These are phyloP conservation scores for Nemania sp. DNA, from an alignment of 2,329 filamentous ascomycete genomes.

Conservation along the genomic window DNA sequence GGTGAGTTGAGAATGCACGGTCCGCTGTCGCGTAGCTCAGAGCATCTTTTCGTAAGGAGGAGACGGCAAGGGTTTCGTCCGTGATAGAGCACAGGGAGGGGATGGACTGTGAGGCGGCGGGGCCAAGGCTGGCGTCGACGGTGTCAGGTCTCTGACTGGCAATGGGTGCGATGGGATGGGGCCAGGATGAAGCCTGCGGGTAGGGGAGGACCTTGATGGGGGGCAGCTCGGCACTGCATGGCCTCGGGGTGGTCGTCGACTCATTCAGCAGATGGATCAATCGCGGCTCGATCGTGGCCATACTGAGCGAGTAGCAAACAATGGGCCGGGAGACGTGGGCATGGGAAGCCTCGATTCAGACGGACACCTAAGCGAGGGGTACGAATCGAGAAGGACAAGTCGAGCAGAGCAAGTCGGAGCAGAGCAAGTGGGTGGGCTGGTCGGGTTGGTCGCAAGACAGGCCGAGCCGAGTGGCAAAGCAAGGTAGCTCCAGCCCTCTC, in stretches of 20 bases:
- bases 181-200: slow-evolving; percentile 48
- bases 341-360: slow-evolving; percentile 43
- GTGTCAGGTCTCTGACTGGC: slow-evolving; percentile 49
- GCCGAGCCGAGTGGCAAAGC: slow-evolving; percentile 18
- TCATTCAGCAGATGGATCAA: slow-evolving; percentile 69
- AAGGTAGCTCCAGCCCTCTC: background rate
- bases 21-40: slow-evolving; percentile 30
- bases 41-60: slow-evolving; percentile 34
- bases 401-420: too few species aligned
- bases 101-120: slow-evolving; percentile 38
- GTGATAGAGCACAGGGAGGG: slow-evolving; percentile 36
- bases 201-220: slow-evolving; percentile 56
- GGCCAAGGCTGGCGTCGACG: slow-evolving; percentile 34
- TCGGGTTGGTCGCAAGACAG: background rate
- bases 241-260: slow-evolving; percentile 53
- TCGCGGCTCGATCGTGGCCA: slow-evolving; percentile 70
- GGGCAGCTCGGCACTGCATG: slow-evolving; percentile 56
- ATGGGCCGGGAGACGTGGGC: slow-evolving; percentile 36
- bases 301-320: slow-evolving; percentile 48
- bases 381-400: slow-evolving; percentile 16
- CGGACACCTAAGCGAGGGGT: slow-evolving; percentile 30
- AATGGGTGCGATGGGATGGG: slow-evolving; percentile 56
- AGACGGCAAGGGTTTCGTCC: slow-evolving; percentile 33
- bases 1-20: slow-evolving; percentile 37
- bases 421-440: background rate